These are phyloP conservation scores for Urtica urens DNA, from an alignment of 306 rosid species.

Conservation along the genomic window DNA sequence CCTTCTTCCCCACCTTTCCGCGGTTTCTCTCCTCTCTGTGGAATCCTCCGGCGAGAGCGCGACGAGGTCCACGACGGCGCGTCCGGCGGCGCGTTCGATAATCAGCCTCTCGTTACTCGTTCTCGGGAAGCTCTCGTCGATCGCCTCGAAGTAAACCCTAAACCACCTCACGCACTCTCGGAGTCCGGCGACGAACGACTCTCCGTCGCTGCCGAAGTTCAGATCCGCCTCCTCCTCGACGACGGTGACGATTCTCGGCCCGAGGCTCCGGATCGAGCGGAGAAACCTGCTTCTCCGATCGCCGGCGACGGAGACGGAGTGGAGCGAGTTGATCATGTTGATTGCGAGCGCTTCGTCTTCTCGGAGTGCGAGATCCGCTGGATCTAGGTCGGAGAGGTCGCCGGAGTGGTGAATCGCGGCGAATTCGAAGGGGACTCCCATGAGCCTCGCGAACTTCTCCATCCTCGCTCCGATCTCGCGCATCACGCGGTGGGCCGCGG, in stretches of 20 bases:
- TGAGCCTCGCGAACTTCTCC: slow-evolving; percentile 85
- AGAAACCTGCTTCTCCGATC: slow-evolving; percentile 45
- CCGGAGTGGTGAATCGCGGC: slow-evolving; percentile 55
- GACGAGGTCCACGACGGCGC: slow-evolving; percentile 70
- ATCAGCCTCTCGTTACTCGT: slow-evolving; percentile 66
- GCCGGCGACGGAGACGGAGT: slow-evolving; percentile 32
- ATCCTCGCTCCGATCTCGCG: slow-evolving; percentile 66
- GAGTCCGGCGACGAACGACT: slow-evolving; percentile 60
- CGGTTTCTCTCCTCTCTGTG: slow-evolving; percentile 59
- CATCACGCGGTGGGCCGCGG: slow-evolving; percentile 43
- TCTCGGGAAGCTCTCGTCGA: slow-evolving; percentile 64
- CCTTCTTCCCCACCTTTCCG: slow-evolving; percentile 57
- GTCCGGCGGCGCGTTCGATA: slow-evolving; percentile 70
- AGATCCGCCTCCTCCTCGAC: slow-evolving; percentile 92
- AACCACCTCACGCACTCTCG: slow-evolving; percentile 85
- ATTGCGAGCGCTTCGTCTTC: slow-evolving; percentile 74
- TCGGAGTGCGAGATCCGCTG: slow-evolving; percentile 30
- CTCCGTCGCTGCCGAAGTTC: slow-evolving; percentile 55
- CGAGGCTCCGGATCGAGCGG: slow-evolving; percentile 32
- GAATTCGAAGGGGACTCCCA: slow-evolving; percentile 94
- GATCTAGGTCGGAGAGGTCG: slow-evolving; percentile 50
- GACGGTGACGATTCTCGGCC: slow-evolving; percentile 61
- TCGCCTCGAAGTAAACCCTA: slow-evolving; percentile 82
- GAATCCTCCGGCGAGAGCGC: slow-evolving; percentile 47
- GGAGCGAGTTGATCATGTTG: slow-evolving; percentile 60